These are phyloP conservation scores for Naegleria lovaniensis DNA, from an alignment of 208 protist genomes.

Conservation along the genomic window DNA sequence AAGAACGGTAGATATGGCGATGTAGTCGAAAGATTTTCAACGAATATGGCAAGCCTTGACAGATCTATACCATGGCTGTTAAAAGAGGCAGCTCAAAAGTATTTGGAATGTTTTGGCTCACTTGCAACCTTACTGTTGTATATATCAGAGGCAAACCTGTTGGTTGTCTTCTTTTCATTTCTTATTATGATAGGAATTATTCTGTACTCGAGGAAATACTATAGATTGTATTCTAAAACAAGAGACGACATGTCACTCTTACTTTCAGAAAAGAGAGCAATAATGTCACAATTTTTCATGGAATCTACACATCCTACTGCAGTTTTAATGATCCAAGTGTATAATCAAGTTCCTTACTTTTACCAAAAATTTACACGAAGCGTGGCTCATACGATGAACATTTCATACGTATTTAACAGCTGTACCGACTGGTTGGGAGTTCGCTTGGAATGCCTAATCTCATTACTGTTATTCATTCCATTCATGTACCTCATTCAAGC, in stretches of 20 bases:
- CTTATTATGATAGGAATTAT: not conserved
- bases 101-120: not conserved
- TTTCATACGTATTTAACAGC: not conserved
- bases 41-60: not conserved
- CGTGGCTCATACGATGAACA: not conserved
- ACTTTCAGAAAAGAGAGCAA: not conserved
- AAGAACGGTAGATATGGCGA: not conserved
- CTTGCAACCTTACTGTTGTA: not conserved
- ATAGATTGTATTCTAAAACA: not conserved
- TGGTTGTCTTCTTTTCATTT: not conserved
- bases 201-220: not conserved
- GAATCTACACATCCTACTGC: not conserved
- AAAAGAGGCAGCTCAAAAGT: not conserved
- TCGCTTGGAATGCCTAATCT: not conserved
- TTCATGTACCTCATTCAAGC: not conserved
- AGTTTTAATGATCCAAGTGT: not conserved
- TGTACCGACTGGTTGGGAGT: not conserved
- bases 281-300: not conserved
- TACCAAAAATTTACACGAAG: not conserved
- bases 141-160: not conserved
- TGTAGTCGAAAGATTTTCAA: not conserved
- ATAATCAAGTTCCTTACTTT: not conserved
- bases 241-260: not conserved
- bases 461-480: not conserved
- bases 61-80: not conserved